Base-by-base conservation (phyloP, 345 rosid species). In the Noccaea bulbosa region DNA sequence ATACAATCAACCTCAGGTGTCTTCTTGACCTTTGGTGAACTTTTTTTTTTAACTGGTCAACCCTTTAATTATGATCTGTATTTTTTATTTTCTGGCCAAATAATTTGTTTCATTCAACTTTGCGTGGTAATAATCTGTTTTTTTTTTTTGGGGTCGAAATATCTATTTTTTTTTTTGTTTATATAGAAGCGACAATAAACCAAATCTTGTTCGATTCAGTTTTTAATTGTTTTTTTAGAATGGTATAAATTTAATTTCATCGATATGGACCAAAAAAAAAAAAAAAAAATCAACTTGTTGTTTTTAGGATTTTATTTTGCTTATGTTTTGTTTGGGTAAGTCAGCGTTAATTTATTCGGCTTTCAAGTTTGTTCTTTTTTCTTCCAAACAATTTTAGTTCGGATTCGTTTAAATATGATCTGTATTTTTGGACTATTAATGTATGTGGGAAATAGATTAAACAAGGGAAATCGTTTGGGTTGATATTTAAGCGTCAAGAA, bases 1-100 rank as follows among this genome's bases (percentile, higher is more conserved):
- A 49, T 43, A 74, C 51, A 32, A 62, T 69, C 64, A 16, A 46
- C 64, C 69, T 75, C 78, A 75, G 79, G 79, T 75, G 79, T 69
- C 79, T 60, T 69, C 52, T 62, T 62, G 53, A 62, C 70, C 65
- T 51, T 60, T 67, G 43, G 16, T 62, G 6, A 68, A 45, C 4
- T 68, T 37, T 37, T 52, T 37, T 52, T 45, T 58, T 52, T 69
- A 60, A 65, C 72, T 40, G 47, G 77, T 67, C 68, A 67, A 60
- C 69, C 35, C 53, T 24, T 74, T 49, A 12, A 0, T 30, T 43
- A 47, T 12, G 59, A 46, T 39, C 60, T 48, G 45, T 51, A 56
- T 55, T 33, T 45, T 34, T 35, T 68, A 56, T 44, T 38, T 50
- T 48, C 56, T 53, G 48, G 45, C 20, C 12, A 40, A 32, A 30